These are phyloP conservation scores for Brettanomyces nanus DNA, from an alignment of 805 yeast species.

Conservation along the genomic window DNA sequence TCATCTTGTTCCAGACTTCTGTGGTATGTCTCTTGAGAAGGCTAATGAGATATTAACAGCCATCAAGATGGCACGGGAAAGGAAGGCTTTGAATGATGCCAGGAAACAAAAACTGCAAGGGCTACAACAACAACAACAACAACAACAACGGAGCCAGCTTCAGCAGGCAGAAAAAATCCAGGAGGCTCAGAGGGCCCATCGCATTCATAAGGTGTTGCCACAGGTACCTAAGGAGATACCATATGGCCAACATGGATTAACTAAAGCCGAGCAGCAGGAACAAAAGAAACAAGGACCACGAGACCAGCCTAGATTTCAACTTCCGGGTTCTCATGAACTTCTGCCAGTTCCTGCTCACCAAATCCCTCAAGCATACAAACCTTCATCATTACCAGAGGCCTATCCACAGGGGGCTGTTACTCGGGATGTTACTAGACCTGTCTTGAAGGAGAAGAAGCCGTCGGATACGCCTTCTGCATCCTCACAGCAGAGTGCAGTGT, in stretches of 20 bases:
- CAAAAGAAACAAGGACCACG: not conserved
- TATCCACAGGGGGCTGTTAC: constrained; percentile 22
- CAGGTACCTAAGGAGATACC: not conserved
- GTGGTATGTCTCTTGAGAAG: constrained; percentile 98
- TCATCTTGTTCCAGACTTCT: constrained; percentile 93
- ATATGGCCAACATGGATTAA: not conserved
- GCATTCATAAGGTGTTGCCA: not conserved
- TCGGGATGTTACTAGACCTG: constrained; percentile 4
- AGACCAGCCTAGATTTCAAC: not conserved
- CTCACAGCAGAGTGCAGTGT: not conserved
- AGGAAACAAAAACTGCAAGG: constrained; percentile 7
- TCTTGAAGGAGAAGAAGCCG: not conserved
- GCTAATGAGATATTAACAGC: constrained; percentile 84
- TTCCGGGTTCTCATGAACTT: not conserved
- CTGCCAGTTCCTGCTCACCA: not conserved
- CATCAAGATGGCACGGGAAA: constrained; percentile 61
- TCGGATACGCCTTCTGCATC: not conserved
- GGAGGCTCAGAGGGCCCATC: not conserved
- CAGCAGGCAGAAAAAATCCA: not conserved
- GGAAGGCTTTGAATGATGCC: constrained; percentile 14
- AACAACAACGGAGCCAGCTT: not conserved
- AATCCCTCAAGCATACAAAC: not conserved
- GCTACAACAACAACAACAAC: constrained; percentile 1
- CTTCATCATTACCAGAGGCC: not conserved
- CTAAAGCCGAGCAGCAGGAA: not conserved